A percentile compares a stretch with the other conserved stretches of the same genome.
These are phyloP conservation scores for Spiromastix sp. DNA, from an alignment of 2,329 filamentous ascomycete species.

Conservation along the genomic window DNA sequence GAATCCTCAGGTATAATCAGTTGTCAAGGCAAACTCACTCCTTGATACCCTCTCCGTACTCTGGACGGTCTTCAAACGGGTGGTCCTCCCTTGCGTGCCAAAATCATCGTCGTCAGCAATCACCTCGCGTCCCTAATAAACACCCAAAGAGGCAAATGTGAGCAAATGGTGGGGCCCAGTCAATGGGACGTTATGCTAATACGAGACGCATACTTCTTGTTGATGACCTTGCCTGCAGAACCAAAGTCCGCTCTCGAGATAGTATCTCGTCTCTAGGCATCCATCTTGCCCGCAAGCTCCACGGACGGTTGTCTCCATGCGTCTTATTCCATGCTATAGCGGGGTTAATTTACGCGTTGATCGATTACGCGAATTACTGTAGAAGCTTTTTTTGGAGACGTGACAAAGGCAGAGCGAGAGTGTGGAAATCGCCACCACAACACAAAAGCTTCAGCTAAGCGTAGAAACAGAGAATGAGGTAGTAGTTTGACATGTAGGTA, in stretches of 20 bases:
- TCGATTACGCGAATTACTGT: too few species aligned
- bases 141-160: too few species aligned
- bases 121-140: slow-evolving; percentile 31
- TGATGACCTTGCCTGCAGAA: slow-evolving; percentile 76
- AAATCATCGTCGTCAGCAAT: slow-evolving; percentile 59
- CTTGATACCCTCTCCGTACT: slow-evolving; percentile 42
- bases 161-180: not conserved
- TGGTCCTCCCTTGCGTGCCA: slow-evolving; percentile 49
- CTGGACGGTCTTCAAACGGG: slow-evolving; percentile 45
- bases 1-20: slow-evolving; percentile 3
- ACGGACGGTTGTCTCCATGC: slow-evolving; percentile 35
- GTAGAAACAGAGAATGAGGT: too few species aligned
- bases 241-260: slow-evolving; percentile 62
- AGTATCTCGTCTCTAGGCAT: slow-evolving; percentile 63
- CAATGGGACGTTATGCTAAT: not conserved
- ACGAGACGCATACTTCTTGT: slow-evolving; percentile 49
- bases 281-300: slow-evolving; percentile 46
- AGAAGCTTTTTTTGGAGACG: too few species aligned
- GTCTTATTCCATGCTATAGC: not conserved
- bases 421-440: too few species aligned
- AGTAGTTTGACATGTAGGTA: too few species aligned
- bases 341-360: too few species aligned
- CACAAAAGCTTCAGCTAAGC: too few species aligned
- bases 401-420: too few species aligned
- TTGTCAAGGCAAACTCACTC: slow-evolving; percentile 24